A percentile compares a stretch with the other conserved stretches of the same genome.
These are phyloP conservation scores for Calonectria crousiana DNA, from an alignment of 2,329 filamentous ascomycete species.

Conservation along the genomic window DNA sequence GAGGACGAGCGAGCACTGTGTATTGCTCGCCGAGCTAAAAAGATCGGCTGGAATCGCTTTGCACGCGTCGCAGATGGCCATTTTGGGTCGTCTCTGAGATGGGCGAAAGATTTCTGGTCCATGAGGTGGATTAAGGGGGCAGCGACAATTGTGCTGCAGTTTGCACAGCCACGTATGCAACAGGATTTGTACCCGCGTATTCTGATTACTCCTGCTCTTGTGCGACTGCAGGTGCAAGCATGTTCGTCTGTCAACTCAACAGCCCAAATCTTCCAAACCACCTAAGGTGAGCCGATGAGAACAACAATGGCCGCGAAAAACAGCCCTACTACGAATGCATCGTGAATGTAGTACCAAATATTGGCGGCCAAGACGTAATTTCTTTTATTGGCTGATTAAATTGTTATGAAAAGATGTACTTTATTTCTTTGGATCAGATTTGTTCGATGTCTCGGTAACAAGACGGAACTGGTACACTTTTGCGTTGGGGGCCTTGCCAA, in stretches of 20 bases:
- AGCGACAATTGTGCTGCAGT: background rate
- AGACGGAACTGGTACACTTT: background rate
- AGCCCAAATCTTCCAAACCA: background rate
- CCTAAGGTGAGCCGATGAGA: background rate
- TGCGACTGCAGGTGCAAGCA: background rate
- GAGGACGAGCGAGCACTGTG: background rate
- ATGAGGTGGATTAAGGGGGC: too few relatives aligned
- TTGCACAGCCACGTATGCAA: background rate
- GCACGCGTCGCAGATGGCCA: background rate
- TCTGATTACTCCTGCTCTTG: background rate
- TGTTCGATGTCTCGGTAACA: background rate
- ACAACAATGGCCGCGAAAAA: background rate
- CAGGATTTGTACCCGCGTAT: background rate
- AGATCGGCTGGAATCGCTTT: background rate
- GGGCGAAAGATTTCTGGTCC: background rate
- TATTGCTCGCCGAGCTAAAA: slow-evolving; percentile 4
- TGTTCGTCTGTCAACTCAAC: background rate
- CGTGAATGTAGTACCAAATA: background rate
- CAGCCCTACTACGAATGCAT: background rate
- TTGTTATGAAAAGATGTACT: background rate
- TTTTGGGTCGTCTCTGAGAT: background rate
- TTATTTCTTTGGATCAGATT: background rate
- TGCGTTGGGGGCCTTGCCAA: background rate
- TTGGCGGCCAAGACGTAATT: background rate
- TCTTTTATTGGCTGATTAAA: background rate